Evolutionary conservation across 2,329 filamentous ascomycete species (phyloP).

Genomic region (Davidsoniella neocaledoniae): DNA sequence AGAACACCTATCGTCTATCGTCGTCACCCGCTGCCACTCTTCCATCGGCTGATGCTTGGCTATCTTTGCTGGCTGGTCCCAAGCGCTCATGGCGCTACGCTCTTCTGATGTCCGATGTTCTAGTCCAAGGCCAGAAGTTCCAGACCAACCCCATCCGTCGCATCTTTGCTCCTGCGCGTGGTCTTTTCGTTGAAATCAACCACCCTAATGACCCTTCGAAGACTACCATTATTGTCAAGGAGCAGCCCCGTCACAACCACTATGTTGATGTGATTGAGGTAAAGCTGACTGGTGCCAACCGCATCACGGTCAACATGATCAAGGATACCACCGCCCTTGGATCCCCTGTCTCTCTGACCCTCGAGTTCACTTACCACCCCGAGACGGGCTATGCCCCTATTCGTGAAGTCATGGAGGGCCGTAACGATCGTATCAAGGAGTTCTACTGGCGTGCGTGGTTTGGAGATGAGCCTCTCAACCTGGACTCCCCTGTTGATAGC

Average conservation of each 20-base stretch:
- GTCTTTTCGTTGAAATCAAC: constrained; percentile 75
- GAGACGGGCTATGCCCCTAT: constrained; percentile 97
- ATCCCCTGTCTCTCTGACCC: constrained; percentile 63
- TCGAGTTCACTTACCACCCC: constrained; percentile 85
- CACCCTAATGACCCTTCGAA: constrained; percentile 67
- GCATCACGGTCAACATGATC: constrained; percentile 79
- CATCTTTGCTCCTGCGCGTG: constrained; percentile 72
- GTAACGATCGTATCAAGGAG: constrained; percentile 97
- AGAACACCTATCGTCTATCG: constrained; percentile 72
- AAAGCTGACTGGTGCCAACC: constrained; percentile 53
- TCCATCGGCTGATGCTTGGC: constrained; percentile 68
- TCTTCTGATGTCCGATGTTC: constrained; percentile 80
- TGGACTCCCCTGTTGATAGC: constrained; percentile 70
- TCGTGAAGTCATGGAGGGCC: constrained; percentile 83
- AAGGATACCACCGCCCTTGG: constrained; percentile 82
- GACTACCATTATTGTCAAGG: constrained; percentile 73
- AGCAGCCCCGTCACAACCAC: constrained; percentile 73
- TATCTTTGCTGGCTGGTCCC: constrained; percentile 71
- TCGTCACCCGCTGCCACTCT: constrained; percentile 55
- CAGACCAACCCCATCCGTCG: constrained; percentile 91
- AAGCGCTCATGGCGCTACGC: constrained; percentile 88
- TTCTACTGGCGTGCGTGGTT: constrained; percentile 99
- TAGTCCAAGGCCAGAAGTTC: constrained; percentile 91
- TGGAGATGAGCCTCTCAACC: constrained; percentile 65
- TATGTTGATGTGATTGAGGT: constrained; percentile 80